Conservation (phyloP, 169 alveolate genomes). For the Eimeria praecox region DNA sequence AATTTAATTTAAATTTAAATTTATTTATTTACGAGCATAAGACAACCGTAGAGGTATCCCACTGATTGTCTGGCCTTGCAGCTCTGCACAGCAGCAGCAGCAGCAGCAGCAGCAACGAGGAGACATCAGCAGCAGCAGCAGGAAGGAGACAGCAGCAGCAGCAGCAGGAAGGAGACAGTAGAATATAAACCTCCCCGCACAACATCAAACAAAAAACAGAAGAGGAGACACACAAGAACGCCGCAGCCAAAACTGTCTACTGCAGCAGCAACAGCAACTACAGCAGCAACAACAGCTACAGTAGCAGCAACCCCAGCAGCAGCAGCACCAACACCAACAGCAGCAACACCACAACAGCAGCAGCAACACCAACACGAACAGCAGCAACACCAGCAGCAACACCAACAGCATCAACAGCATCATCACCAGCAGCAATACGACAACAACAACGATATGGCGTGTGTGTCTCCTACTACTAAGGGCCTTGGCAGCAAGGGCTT, state of each 20-base stretch:
- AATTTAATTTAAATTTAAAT: not conserved
- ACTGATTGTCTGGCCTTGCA: conserved; percentile 62
- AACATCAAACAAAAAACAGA: too few relatives aligned
- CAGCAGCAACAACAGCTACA: not conserved
- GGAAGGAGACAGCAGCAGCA: not conserved
- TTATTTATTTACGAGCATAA: conserved; percentile 7
- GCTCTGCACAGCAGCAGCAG: too few relatives aligned
- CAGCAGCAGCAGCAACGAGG: not conserved
- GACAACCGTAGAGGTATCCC: conserved; percentile 45
- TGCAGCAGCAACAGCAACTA: not conserved
- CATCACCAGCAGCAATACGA: not conserved
- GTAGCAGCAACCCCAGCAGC: too few relatives aligned
- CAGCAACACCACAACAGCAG: not conserved
- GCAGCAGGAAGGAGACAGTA: not conserved
- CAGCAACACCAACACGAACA: not conserved
- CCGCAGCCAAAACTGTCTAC: not conserved
- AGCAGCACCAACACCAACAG: too few relatives aligned
- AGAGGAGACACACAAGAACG: not conserved
- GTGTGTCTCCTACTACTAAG: conserved; percentile 84
- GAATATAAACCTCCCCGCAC: not conserved
- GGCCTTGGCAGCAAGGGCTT: conserved; percentile 88
- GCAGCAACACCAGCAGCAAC: too few relatives aligned
- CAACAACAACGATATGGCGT: not conserved
- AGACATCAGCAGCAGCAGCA: not conserved
- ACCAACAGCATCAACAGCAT: too few relatives aligned